Evolutionary conservation across 2,329 filamentous ascomycete genomes (phyloP).

Genomic region (Blumeriella jaapii): DNA sequence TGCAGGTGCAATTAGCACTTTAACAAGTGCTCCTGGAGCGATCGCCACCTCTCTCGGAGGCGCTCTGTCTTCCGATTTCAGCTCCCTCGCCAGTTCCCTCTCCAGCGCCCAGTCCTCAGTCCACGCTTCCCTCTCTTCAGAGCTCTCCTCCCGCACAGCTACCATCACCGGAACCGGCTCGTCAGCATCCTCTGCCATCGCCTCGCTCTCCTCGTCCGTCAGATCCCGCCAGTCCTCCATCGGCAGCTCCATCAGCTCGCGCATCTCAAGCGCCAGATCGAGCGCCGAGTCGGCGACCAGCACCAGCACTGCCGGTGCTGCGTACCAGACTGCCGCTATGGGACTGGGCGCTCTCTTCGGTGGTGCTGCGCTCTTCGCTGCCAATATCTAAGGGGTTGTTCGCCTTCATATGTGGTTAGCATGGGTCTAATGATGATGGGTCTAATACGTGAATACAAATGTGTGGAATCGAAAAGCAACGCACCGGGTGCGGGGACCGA

Average conservation of each 20-base stretch:
- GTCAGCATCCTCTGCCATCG: conserved; percentile 1
- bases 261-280: neutral
- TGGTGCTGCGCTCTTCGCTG: conserved; percentile 19
- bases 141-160: neutral
- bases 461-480: too few species aligned
- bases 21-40: conserved; percentile 3
- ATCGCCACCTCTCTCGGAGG: conserved; percentile 7
- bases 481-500: too few species aligned
- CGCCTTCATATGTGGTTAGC: too few species aligned
- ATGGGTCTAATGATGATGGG: too few species aligned
- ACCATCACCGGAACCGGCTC: conserved; percentile 4
- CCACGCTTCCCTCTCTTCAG: conserved; percentile 1
- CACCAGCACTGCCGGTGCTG: conserved; percentile 12
- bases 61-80: conserved; percentile 1
- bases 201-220: conserved; percentile 4
- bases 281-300: conserved; percentile 7
- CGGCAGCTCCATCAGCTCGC: neutral
- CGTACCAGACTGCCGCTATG: conserved; percentile 21
- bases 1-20: neutral
- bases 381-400: conserved; percentile 19
- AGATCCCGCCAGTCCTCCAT: conserved; percentile 1
- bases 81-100: conserved; percentile 1
- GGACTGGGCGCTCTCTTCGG: conserved; percentile 23
- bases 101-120: conserved; percentile 2
- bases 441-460: too few species aligned